Conservation (phyloP, 129 eudicot species). For the Flaveria bidentis region DNA sequence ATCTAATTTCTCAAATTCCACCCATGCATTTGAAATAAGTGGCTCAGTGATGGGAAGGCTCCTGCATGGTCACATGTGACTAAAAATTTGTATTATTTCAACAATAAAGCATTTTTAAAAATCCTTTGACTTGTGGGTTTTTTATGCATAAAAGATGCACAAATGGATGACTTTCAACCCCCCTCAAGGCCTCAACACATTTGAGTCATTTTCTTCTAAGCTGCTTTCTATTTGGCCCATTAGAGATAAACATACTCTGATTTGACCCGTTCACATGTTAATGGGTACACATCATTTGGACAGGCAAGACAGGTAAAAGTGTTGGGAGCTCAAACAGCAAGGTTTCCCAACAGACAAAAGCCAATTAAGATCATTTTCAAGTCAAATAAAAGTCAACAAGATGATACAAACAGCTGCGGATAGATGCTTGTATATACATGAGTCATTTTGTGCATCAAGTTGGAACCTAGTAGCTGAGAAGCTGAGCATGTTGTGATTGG, state of each 20-base stretch:
- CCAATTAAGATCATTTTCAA: constrained; percentile 32
- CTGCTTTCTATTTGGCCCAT: background rate
- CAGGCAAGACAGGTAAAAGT: constrained; percentile 57
- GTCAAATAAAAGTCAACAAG: constrained; percentile 28
- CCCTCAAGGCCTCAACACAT: too few relatives aligned
- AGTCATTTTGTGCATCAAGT: constrained; percentile 9
- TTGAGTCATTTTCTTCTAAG: background rate
- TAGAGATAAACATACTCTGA: background rate
- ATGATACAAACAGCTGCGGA: constrained; percentile 24
- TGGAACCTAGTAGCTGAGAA: background rate
- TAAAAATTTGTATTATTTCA: background rate
- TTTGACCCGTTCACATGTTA: background rate
- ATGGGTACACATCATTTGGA: background rate
- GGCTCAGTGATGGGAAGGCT: background rate
- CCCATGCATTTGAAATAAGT: background rate
- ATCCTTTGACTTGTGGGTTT: background rate
- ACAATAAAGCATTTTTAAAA: too few relatives aligned
- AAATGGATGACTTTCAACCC: too few relatives aligned
- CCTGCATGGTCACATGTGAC: too few relatives aligned
- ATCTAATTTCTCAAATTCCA: background rate
- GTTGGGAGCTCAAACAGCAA: constrained; percentile 47
- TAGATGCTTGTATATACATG: constrained; percentile 28
- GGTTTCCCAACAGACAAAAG: constrained; percentile 39
- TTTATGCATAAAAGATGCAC: background rate
- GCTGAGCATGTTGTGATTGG: constrained; percentile 8